Percentiles rank a stretch among this genome's conserved stretches.
Conservation (phyloP, 305 asterid species). For the Fraxinus sp. region DNA sequence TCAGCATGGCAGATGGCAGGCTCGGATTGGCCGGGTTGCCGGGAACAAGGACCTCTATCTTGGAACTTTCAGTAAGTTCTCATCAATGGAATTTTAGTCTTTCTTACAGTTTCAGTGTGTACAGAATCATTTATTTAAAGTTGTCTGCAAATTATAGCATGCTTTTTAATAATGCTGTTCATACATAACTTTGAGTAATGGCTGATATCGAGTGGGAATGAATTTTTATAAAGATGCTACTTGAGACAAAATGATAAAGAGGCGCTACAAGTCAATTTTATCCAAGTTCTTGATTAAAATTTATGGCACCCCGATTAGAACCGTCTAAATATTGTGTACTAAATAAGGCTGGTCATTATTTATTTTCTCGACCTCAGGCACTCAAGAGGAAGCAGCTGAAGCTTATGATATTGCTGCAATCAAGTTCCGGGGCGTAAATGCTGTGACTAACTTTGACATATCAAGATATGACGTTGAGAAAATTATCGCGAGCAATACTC, state of each 20-base stretch:
- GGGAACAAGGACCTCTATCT: constrained; percentile 93
- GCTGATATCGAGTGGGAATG: constrained; percentile 34
- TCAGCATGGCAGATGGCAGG: constrained; percentile 98
- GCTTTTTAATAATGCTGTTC: constrained; percentile 38
- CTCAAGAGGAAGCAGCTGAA: constrained; percentile 94
- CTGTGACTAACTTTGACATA: constrained; percentile 82
- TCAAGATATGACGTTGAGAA: constrained; percentile 72
- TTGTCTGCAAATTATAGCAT: neutral
- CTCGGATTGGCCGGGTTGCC: constrained; percentile 90
- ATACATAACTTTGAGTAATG: constrained; percentile 40
- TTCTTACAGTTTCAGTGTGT: neutral
- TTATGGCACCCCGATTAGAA: neutral
- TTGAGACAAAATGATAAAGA: constrained; percentile 31
- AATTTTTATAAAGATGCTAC: constrained; percentile 45
- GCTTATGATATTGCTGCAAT: constrained; percentile 93
- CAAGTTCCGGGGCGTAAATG: constrained; percentile 74
- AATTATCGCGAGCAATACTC: constrained; percentile 74
- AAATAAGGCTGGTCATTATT: neutral
- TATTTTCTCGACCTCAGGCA: constrained; percentile 37
- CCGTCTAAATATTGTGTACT: neutral
- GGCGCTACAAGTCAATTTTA: constrained; percentile 1
- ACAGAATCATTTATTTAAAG: neutral
- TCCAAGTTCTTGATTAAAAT: neutral
- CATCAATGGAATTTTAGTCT: neutral
- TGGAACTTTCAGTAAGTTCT: constrained; percentile 78